Base-by-base conservation (phyloP, 441 rosid species). In the Aleurites moluccanus region DNA sequence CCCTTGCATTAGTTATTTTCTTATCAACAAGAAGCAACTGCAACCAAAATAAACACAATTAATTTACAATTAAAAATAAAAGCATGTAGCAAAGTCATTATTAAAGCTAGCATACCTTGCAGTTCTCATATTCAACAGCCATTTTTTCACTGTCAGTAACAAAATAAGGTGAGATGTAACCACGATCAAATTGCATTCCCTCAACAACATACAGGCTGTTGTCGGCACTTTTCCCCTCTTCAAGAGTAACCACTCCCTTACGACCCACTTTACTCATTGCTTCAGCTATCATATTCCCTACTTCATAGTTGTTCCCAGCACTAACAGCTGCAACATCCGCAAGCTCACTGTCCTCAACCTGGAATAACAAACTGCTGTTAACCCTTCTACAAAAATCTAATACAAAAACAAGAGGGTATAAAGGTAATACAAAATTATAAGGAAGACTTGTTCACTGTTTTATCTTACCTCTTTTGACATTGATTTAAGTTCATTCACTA, bases 121-220 rank as follows among this genome's bases (percentile, higher is more conserved):
- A 96, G 72, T 93, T 93, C 63, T 96, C 98, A 61, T 30, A 96
- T 83, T 96, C 99, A 70, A 92, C 97, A 6, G 98, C 33, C 99
- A 96, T 96, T 84, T 93, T 96, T 85, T 96, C 98, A 45, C 94
- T 84, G 74, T 96, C 98, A 1, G 97, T 96, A 9, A 96, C 98
- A 64, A 93, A 96, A 83, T 92, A 96, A 11, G 99, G 99, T 16
- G 99, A 96, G 75, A 92, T 92, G 70, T 93, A 96, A 76, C 99
- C 99, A 13, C 98, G 95, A 33, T 93, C 99, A 78, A 96, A 96
- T 70, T 96, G 99, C 99, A 93, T 96, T 77, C 99, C 99, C 85
- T 96, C 99, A 56, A 96, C 98, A 15, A 93, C 97, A 75, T 96
- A 96, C n/a, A 96, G 95, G 23, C 76, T 85, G 81, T 96, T 96